A percentile compares a stretch with the other conserved stretches of the same genome.
Conservation (phyloP, 2,329 filamentous ascomycete genomes). For the Calonectria crousiana region DNA sequence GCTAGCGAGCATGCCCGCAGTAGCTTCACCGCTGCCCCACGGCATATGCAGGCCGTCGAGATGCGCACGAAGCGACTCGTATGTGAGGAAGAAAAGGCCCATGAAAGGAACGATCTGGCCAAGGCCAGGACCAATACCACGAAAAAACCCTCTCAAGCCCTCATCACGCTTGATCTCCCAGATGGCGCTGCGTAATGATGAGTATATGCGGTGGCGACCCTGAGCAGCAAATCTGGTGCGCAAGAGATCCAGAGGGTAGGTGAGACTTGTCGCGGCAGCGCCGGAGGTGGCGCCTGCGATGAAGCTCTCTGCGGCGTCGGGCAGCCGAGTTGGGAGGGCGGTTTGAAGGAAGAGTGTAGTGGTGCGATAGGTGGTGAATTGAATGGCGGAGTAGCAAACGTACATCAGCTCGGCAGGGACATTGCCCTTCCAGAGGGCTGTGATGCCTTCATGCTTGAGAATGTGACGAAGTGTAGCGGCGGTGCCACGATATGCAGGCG, state of each 20-base stretch:
- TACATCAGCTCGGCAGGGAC: constrained; percentile 96
- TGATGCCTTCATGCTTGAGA: constrained; percentile 82
- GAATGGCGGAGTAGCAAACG: constrained; percentile 87
- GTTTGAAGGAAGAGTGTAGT: constrained; percentile 76
- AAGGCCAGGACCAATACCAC: constrained; percentile 83
- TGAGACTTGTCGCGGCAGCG: constrained; percentile 82
- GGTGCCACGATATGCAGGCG: constrained; percentile 78
- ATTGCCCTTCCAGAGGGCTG: constrained; percentile 96
- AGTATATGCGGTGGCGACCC: constrained; percentile 83
- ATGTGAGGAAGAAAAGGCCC: constrained; percentile 94
- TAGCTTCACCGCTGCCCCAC: constrained; percentile 84
- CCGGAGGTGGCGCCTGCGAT: constrained; percentile 86
- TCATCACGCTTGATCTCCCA: constrained; percentile 81
- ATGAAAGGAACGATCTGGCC: constrained; percentile 95
- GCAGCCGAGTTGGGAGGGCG: constrained; percentile 60
- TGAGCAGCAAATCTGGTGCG: constrained; percentile 98
- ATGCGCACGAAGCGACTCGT: constrained; percentile 79
- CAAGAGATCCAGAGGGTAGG: constrained; percentile 93
- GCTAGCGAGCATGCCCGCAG: constrained; percentile 83
- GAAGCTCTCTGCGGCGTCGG: constrained; percentile 81
- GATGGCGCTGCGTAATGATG: constrained; percentile 76
- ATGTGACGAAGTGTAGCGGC: constrained; percentile 82
- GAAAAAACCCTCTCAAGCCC: constrained; percentile 85
- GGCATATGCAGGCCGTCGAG: constrained; percentile 69
- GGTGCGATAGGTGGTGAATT: constrained; percentile 90